phyloP scores from a whole-genome alignment of 805 yeast genomes.

The Nakazawaea laoshanensis region DNA sequence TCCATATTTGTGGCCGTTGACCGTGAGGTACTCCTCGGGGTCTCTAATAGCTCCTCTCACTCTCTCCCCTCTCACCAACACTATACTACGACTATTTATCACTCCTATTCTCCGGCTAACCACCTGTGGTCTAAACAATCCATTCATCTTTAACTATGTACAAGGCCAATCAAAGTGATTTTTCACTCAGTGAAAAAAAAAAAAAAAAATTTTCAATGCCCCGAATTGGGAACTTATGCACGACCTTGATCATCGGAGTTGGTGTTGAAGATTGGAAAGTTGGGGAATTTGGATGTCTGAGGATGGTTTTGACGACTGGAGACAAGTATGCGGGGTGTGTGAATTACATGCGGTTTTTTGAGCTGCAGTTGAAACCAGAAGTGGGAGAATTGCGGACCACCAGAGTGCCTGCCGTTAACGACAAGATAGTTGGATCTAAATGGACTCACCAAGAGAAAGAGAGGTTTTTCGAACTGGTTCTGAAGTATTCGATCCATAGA shows the following conservation, averaged over 20 bases:
- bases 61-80: slow-evolving; percentile 42
- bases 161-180: slow-evolving; percentile 1
- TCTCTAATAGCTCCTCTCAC: slow-evolving; percentile 67
- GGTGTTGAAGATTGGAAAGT: background rate
- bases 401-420: no score
- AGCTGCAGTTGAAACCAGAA: no score
- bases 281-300: background rate
- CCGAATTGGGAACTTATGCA: no score
- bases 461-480: slow-evolving; percentile 38
- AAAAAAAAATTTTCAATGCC: slow-evolving; percentile 7
- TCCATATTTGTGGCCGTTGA: slow-evolving; percentile 49
- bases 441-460: slow-evolving; percentile 47
- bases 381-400: no score
- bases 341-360: no score
- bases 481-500: slow-evolving; percentile 41
- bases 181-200: slow-evolving; percentile 4
- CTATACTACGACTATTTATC: no score
- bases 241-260: no score
- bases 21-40: slow-evolving; percentile 49
- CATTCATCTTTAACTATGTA: background rate
- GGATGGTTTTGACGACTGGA: no score
- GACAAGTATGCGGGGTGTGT: no score
- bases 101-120: background rate
- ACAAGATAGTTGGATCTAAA: slow-evolving; percentile 19
- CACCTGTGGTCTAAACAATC: background rate